Evolutionary conservation across 1,284 basidiomycete species (phyloP), one percentile per base, ranked within the genome.

Genomic region (Sparassis latifolia): DNA sequence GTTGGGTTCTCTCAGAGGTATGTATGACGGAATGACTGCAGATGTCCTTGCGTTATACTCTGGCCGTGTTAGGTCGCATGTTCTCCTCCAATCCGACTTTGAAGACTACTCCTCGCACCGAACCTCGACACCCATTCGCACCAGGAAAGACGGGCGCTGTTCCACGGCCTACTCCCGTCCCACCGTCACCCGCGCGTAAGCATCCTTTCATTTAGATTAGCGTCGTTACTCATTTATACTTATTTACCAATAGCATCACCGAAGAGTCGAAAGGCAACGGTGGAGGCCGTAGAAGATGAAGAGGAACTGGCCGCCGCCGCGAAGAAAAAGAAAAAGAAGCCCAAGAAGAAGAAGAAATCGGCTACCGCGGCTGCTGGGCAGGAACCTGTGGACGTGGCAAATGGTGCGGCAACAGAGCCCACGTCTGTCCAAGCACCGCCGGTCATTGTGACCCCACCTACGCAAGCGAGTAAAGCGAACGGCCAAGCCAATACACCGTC

Each of bases 261-360:
- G 33, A 71, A 71, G 58, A 69, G 66, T 47, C 67, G 69, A 35
- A 74, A 72, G 48, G 71, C 77, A 4, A 84, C 81, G 0, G 72
- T 84, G 6, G 85, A 86, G 58, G 84, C 87, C 38, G 80, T 78
- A 0, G 82, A 84, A 35, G 66, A 67, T 47, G 66, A 86, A 62
- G 84, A 80, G 28, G 76, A 73, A 9, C 66, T 65, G 7, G 51
- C 62, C 0, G 42, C 63, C 3, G 52, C 65, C 3, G 60, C 67
- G 30, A 79, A 79, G 54, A 84, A 85, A 69, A 87, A 87, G 69
- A 84, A 76, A 58, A 82, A 80, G 65, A 86, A 84, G 60, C 66
- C 75, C 4, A 85, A 82, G 73, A 87, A 86, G 65, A 86, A 84
- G 69, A 86, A 83, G 66, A 80, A 78, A 60, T 56, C 61, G 10